Percentiles rank a stretch among this genome's conserved stretches.
phyloP scores from a whole-genome alignment of 169 alveolate species.

The Theileria annulata region DNA sequence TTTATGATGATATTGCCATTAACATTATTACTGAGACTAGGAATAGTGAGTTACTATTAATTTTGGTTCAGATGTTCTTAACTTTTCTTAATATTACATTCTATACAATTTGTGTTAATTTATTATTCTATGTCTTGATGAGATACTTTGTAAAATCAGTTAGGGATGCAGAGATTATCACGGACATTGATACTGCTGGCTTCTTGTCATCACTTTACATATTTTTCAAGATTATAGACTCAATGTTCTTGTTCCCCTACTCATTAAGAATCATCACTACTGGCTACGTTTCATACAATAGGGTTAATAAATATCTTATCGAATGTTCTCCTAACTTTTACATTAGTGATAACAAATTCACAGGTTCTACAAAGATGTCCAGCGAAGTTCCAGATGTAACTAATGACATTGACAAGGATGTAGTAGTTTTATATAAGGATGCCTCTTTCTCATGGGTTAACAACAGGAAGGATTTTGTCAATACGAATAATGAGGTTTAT shows the following conservation, averaged over 20 bases:
- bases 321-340: conserved; percentile 51
- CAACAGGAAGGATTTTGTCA: conserved; percentile 4
- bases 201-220: conserved; percentile 17
- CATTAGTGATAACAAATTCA: conserved; percentile 8
- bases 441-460: conserved; percentile 51
- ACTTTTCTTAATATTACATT: conserved; percentile 9
- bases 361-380: not conserved
- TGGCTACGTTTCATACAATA: conserved; percentile 8
- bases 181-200: not conserved
- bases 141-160: conserved; percentile 14
- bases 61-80: conserved; percentile 18
- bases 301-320: conserved; percentile 23
- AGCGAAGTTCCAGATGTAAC: not conserved
- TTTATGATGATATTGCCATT: conserved; percentile 40
- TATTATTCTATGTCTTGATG: conserved; percentile 16
- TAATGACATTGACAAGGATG: not conserved
- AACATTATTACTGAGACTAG: conserved; percentile 29
- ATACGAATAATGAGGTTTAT: not conserved
- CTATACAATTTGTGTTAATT: not conserved
- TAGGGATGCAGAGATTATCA: not conserved
- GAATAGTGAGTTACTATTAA: conserved; percentile 26
- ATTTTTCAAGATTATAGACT: conserved; percentile 7
- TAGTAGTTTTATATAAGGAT: conserved; percentile 26
- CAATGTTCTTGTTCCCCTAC: conserved; percentile 20
- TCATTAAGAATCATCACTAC: conserved; percentile 16